Conservation (phyloP, 1,284 basidiomycete genomes). For the Ustilago loliicola region DNA sequence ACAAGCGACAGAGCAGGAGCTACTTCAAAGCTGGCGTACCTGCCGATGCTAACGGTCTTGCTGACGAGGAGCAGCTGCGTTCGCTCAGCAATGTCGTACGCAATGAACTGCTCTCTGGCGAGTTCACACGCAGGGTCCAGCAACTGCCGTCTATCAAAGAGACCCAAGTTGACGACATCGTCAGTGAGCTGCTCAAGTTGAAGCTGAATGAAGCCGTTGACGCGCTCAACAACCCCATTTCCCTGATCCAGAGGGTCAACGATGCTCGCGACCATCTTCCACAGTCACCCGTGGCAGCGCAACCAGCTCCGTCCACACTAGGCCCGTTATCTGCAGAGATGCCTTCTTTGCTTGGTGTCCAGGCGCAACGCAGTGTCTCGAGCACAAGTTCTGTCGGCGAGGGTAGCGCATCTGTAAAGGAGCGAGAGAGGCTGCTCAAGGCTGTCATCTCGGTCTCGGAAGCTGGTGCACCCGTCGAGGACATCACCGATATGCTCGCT, state of each 20-base stretch:
- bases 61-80: conserved; percentile 77
- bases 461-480: conserved; percentile 56
- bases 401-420: conserved; percentile 51
- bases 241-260: conserved; percentile 77
- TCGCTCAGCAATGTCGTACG: conserved; percentile 84
- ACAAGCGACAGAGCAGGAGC: conserved; percentile 52
- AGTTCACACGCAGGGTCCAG: conserved; percentile 81
- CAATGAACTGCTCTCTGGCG: conserved; percentile 84
- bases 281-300: conserved; percentile 10
- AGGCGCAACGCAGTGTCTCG: conserved; percentile 44
- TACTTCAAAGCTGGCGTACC: conserved; percentile 59
- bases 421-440: conserved; percentile 78
- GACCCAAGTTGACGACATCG: conserved; percentile 76
- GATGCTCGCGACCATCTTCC: conserved; percentile 48
- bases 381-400: conserved; percentile 41
- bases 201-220: conserved; percentile 81
- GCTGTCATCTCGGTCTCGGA: conserved; percentile 71
- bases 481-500: conserved; percentile 80
- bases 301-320: not conserved
- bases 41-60: conserved; percentile 35
- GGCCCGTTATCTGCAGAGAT: conserved; percentile 15
- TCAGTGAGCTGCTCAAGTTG: conserved; percentile 78
- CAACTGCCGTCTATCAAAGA: conserved; percentile 54
- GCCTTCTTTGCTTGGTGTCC: conserved; percentile 26
- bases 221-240: conserved; percentile 79